Percentiles rank a stretch among this genome's conserved stretches.
Evolutionary conservation across 83 land plant genomes (phyloP).

Genomic region (Isoetes engelmannii): DNA sequence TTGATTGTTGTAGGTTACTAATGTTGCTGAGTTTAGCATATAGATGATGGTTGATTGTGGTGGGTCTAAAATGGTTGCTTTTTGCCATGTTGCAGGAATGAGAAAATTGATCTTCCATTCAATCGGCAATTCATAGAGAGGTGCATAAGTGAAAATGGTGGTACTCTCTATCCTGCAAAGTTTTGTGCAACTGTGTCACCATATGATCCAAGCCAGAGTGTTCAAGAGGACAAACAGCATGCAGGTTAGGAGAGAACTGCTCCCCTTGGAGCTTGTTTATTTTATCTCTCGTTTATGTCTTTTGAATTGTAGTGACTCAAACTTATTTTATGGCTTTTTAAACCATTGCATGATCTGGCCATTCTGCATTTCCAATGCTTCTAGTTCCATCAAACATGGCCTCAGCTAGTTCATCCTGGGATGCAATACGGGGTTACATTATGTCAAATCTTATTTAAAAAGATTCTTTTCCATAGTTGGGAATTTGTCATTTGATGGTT

Average conservation of each 20-base stretch:
- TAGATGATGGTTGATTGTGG: no score
- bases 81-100: constrained; percentile 25
- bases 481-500: no score
- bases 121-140: constrained; percentile 54
- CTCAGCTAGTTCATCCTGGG: not conserved
- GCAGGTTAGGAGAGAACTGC: not conserved
- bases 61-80: not conserved
- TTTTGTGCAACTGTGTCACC: constrained; percentile 52
- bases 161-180: constrained; percentile 52
- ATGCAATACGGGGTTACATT: no score
- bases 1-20: not conserved
- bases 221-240: not conserved
- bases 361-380: not conserved
- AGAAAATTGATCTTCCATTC: constrained; percentile 32
- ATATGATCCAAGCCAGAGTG: constrained; percentile 34
- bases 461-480: no score
- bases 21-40: not conserved
- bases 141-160: constrained; percentile 27
- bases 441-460: no score
- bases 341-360: not conserved
- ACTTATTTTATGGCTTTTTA: not conserved
- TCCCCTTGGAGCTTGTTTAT: not conserved
- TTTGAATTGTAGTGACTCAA: not conserved
- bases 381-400: not conserved
- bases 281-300: not conserved